Evolutionary conservation across 129 eudicot genomes (phyloP).

Genomic region (Saposhnikovia divaricata): DNA sequence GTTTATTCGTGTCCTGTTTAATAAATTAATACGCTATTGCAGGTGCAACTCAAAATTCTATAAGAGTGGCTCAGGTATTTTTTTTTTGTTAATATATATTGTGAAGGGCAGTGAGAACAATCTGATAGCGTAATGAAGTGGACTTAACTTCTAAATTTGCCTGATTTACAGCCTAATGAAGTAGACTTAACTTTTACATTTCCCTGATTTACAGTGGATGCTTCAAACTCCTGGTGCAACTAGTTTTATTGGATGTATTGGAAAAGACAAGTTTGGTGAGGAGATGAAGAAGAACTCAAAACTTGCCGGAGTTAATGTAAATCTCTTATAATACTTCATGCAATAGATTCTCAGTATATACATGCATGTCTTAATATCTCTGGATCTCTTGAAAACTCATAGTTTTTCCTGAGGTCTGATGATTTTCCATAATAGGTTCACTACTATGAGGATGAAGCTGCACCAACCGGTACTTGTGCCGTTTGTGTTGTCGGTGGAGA

Average conservation of each 20-base stretch:
- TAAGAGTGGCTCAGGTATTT: constrained; percentile 89
- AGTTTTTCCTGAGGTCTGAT: neutral
- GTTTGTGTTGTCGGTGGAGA: constrained; percentile 92
- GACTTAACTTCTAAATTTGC: neutral
- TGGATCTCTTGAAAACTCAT: neutral
- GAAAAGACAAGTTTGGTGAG: constrained; percentile 95
- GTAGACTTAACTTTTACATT: neutral
- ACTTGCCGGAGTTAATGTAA: constrained; percentile 71
- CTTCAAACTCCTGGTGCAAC: constrained; percentile 92
- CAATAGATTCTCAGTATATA: neutral
- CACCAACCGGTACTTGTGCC: constrained; percentile 93
- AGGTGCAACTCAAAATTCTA: constrained; percentile 98
- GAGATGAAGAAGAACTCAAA: constrained; percentile 71
- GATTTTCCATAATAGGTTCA: constrained; percentile 42
- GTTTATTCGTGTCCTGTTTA: neutral
- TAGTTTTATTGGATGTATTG: constrained; percentile 81
- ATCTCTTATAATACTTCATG: constrained; percentile 8
- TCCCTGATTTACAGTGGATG: constrained; percentile 64
- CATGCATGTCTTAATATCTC: neutral
- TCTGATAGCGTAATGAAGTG: neutral
- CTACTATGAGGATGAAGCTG: constrained; percentile 68
- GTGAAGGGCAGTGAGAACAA: neutral
- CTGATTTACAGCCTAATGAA: constrained; percentile 36
- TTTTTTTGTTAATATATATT: neutral
- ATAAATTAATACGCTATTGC: constrained; percentile 10